phyloP scores from a whole-genome alignment of 2,329 filamentous ascomycete species.

The Kalaharituber pfeilii region DNA sequence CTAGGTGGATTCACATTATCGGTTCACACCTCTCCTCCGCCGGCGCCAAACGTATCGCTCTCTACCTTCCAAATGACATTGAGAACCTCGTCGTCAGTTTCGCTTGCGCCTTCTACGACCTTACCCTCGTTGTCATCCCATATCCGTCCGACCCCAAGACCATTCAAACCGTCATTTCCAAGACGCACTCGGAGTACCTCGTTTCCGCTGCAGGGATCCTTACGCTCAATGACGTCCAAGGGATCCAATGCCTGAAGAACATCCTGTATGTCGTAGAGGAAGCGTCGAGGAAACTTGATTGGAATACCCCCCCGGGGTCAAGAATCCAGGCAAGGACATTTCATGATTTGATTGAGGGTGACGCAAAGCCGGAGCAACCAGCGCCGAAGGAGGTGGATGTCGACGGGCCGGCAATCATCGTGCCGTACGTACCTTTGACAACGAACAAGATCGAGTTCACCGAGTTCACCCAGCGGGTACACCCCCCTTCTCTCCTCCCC shows the following conservation, averaged over 20 bases:
- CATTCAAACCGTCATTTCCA: constrained; percentile 53
- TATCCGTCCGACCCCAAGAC: constrained; percentile 52
- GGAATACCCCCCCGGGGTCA: constrained; percentile 35
- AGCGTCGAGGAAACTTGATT: constrained; percentile 83
- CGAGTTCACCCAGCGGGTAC: constrained; percentile 54
- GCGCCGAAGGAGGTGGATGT: constrained; percentile 37
- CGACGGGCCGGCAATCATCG: constrained; percentile 36
- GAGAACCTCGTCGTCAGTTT: constrained; percentile 73
- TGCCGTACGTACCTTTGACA: constrained; percentile 46
- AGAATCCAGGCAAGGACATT: constrained; percentile 73
- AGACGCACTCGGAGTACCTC: constrained; percentile 60
- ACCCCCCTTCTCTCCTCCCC: constrained; percentile 12
- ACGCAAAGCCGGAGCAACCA: constrained; percentile 45
- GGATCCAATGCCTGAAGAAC: constrained; percentile 53
- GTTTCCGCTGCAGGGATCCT: constrained; percentile 76
- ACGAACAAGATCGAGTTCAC: constrained; percentile 49
- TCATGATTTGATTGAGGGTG: constrained; percentile 65
- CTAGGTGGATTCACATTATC: constrained; percentile 71
- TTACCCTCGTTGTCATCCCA: constrained; percentile 70
- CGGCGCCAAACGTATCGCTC: constrained; percentile 54
- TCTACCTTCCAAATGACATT: constrained; percentile 84
- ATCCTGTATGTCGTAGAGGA: constrained; percentile 87
- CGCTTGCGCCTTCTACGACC: constrained; percentile 74
- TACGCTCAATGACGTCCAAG: constrained; percentile 57
- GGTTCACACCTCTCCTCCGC: constrained; percentile 58